Evolutionary conservation across 2,329 filamentous ascomycete species (phyloP).

Genomic region (Sarocladium brachiariae): DNA sequence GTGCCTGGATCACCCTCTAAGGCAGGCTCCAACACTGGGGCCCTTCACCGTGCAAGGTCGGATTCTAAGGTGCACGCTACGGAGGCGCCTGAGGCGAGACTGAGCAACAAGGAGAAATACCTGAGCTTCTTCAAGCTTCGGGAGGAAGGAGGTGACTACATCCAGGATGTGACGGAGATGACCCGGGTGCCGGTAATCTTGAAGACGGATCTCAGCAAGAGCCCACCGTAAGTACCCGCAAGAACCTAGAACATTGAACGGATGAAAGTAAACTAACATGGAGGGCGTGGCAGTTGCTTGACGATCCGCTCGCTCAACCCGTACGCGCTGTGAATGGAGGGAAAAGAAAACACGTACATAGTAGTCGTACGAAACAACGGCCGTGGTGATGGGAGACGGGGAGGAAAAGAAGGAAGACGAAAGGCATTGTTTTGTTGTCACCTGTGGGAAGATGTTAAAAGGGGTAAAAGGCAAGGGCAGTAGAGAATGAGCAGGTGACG

Average conservation of each 20-base stretch:
- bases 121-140: conserved; percentile 80
- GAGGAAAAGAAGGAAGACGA: neutral
- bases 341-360: neutral
- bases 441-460: neutral
- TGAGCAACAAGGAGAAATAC: conserved; percentile 95
- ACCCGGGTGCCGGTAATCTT: conserved; percentile 93
- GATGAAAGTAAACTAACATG: conserved; percentile 18
- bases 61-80: conserved; percentile 81
- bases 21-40: conserved; percentile 59
- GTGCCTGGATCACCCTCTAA: conserved; percentile 86
- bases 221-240: conserved; percentile 97
- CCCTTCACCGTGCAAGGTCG: conserved; percentile 81
- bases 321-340: conserved; percentile 50
- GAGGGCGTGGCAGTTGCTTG: conserved; percentile 52
- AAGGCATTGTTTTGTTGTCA: too few relatives aligned
- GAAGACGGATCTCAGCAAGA: conserved; percentile 97
- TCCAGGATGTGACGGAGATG: conserved; percentile 98
- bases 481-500: neutral
- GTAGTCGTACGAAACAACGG: conserved; percentile 12
- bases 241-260: too few relatives aligned
- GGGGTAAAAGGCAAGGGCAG: neutral
- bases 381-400: neutral
- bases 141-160: conserved; percentile 90
- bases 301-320: conserved; percentile 81
- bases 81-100: conserved; percentile 69